Percentiles rank a stretch among this genome's conserved stretches.
Evolutionary conservation across 73 alveolate species (phyloP).

Genomic region (Symbiodinium natans): DNA sequence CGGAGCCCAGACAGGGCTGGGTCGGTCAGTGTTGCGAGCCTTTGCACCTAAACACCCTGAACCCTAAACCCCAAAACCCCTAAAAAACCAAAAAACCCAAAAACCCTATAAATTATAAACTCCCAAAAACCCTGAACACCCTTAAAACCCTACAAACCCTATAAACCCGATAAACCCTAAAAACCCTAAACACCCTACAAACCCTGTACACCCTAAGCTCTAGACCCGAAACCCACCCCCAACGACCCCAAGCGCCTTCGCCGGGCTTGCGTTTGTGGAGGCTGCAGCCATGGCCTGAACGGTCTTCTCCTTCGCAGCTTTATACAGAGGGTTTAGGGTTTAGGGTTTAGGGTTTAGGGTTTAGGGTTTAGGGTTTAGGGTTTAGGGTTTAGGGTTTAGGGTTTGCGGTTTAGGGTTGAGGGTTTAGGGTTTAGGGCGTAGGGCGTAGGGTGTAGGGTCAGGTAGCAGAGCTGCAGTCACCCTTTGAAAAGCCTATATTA

Average conservation of each 20-base stretch:
- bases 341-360: no score
- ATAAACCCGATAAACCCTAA: not conserved
- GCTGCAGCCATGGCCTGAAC: not conserved
- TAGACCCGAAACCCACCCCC: not conserved
- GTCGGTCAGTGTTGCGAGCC: no score
- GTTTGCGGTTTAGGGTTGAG: not conserved
- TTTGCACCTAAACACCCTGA: no score
- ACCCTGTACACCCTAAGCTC: not conserved
- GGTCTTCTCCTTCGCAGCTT: not conserved
- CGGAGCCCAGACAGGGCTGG: no score
- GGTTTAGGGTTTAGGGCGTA: not conserved
- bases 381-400: not conserved
- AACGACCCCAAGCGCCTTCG: not conserved
- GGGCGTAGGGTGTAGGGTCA: no score
- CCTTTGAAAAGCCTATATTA: no score
- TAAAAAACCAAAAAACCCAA: no score
- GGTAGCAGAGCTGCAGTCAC: no score
- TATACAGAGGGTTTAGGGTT: not conserved
- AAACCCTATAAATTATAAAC: not conserved
- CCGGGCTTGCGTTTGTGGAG: not conserved
- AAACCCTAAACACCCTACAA: not conserved
- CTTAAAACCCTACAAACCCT: not conserved
- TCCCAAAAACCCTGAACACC: not conserved
- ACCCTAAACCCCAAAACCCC: not conserved
- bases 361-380: no score